Percentiles rank a stretch among this genome's conserved stretches.
Evolutionary conservation across 805 yeast genomes (phyloP).

Genomic region (Grigorovia humatica): DNA sequence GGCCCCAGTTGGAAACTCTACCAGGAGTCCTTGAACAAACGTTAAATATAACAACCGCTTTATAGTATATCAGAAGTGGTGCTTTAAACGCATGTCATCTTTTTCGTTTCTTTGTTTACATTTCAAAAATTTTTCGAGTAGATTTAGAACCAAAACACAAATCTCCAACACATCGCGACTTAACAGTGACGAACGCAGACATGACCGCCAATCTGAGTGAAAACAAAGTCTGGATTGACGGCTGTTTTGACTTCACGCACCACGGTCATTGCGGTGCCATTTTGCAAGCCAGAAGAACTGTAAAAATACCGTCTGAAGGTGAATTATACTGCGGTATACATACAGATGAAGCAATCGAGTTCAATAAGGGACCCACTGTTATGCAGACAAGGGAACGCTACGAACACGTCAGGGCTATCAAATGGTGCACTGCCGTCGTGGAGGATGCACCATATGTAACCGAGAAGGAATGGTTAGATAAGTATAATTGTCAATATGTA

Average conservation of each 20-base stretch:
- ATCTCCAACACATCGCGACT: not conserved
- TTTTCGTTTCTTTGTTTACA: not conserved
- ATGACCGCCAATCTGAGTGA: conserved; percentile 3
- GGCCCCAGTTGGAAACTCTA: conserved; percentile 52
- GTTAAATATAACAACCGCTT: not conserved
- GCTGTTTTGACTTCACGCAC: conserved; percentile 96
- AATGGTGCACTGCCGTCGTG: conserved; percentile 72
- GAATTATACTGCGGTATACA: conserved; percentile 64
- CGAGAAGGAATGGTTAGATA: conserved; percentile 60
- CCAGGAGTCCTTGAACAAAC: conserved; percentile 27
- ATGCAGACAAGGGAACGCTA: conserved; percentile 75
- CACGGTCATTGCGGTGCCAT: conserved; percentile 98
- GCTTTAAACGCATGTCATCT: not conserved
- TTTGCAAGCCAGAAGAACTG: conserved; percentile 81
- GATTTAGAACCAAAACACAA: not conserved
- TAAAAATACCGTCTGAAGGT: conserved; percentile 28
- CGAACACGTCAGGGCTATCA: conserved; percentile 79
- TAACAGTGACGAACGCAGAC: not conserved
- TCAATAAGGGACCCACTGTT: conserved; percentile 90
- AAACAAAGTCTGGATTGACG: conserved; percentile 85
- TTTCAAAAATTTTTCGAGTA: not conserved
- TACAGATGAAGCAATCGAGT: conserved; percentile 73
- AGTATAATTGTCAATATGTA: conserved; percentile 72
- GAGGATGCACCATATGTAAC: conserved; percentile 90
- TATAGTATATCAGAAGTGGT: no score